Conservation (phyloP, 768 basidiomycete species). For the Boletellus ananas region DNA sequence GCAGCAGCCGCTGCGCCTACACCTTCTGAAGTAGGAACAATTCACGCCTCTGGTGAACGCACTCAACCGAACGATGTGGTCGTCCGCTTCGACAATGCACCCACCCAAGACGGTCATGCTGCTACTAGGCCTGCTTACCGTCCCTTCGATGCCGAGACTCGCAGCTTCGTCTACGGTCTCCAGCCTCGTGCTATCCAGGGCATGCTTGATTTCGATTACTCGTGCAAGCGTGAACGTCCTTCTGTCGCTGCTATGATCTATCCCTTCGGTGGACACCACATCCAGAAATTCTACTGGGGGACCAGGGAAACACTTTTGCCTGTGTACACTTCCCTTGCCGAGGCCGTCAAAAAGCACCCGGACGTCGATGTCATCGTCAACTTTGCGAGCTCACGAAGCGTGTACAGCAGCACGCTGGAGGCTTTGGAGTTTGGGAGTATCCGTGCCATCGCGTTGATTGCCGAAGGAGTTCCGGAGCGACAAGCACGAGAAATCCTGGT, state of each 20-base stretch:
- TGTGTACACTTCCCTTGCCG: conserved; percentile 89
- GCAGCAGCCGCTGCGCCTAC: conserved; percentile 36
- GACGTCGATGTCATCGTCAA: conserved; percentile 98
- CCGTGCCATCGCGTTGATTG: conserved; percentile 81
- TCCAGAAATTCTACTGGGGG: conserved; percentile 99
- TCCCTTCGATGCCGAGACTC: conserved; percentile 91
- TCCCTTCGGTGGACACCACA: conserved; percentile 99
- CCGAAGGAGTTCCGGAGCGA: conserved; percentile 97
- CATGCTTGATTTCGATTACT: conserved; percentile 98
- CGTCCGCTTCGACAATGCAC: conserved; percentile 69
- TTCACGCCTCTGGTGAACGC: conserved; percentile 75
- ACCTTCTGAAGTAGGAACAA: conserved; percentile 55
- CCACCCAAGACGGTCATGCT: conserved; percentile 31
- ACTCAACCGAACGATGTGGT: conserved; percentile 87
- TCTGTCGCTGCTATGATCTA: conserved; percentile 99
- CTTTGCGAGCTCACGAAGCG: conserved; percentile 92
- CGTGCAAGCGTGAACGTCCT: conserved; percentile 87
- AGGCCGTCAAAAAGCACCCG: conserved; percentile 90
- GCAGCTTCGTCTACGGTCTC: conserved; percentile 96
- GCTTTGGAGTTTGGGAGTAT: conserved; percentile 55
- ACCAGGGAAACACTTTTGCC: conserved; percentile 98
- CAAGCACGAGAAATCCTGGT: conserved; percentile 96
- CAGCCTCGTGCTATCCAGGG: conserved; percentile 99
- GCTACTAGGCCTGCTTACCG: conserved; percentile 70
- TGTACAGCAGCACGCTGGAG: conserved; percentile 93